Base-by-base conservation (phyloP, 108 stramenopile species). In the Epithemia pelagica region DNA sequence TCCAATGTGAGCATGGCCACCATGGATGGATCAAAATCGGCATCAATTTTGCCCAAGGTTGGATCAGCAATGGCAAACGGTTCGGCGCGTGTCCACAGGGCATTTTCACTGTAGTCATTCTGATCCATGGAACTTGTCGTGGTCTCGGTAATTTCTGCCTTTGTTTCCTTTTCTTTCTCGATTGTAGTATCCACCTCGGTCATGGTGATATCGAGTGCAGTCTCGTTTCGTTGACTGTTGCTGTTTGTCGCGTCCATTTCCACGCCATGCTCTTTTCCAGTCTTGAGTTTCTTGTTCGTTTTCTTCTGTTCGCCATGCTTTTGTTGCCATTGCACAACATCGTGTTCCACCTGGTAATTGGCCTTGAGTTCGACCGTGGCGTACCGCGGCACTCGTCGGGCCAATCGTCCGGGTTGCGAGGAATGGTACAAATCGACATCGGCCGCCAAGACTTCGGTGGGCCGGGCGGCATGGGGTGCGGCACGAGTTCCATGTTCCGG, bases 1-100 rank as follows among this genome's bases (percentile, higher is more conserved):
- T 81, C 74, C 30, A 92, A 70, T 28, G 83, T 88, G 3, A 92
- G 77, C 76, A 89, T 76, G 15, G 91, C 86, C 29, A 89, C 84
- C 57, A 87, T 86, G 46, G 81, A 75, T 0, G 91, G 91, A 67
- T 89, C 86, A 73, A 92, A 89, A 62, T 92, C 82, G 23, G 75
- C 80, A 58, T 87, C 80, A 18, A 92, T 72, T 54, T 82, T 75
- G 1, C 91, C 91, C 46, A 92, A 67, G 22, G 86, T 86, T 27
- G 91, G 88, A 74, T 92, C 85, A 20, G 86, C 86, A 24, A 86
- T 70, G 10, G 87, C 88, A 78, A 85, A 92, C 20, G 91, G 85
- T 59, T 88, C 88, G 25, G 87, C 86, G 54, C 77, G 70, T 0
- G 88, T 92, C 62, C 74, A 78, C 53, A 51, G 68, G 8, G 24